Evolutionary conservation across 768 basidiomycete species (phyloP), one percentile per base, ranked within the genome.

Genomic region (Tylopilus vinaceipallidus): DNA sequence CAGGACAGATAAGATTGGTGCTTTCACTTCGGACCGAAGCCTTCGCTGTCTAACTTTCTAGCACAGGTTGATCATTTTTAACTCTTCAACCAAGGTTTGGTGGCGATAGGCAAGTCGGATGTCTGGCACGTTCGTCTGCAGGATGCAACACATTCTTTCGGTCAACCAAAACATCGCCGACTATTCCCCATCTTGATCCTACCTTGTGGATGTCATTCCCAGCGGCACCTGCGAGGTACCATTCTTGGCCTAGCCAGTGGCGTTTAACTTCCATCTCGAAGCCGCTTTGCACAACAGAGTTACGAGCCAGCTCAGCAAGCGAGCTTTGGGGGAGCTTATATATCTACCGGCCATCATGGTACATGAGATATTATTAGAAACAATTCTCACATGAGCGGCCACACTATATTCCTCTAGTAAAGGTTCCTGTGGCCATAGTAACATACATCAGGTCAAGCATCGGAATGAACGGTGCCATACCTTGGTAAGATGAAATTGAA

Each of bases 401-500:
- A 98, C 95, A 40, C 91, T 95, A 65, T 98, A 99, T 64, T 99
- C 97, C 63, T 99, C 97, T 49, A 98, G 71, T 13, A 98, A 69
- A 6, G 94, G 94, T 73, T 98, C 94, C 91, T 95, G 59, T 5
- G 44, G 27, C 42, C 9, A 23, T 30, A 37, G 27, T 10, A 48
- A 42, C 16, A 45, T 47, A 24, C 27, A 33, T 45, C 33, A n/a
- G 34, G 36, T 30, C 13, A 14, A 27, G n/a, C n/a, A n/a, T n/a
- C 39, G 2, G 9, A 6, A 19, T 23, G 36, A 14, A 36, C 1
- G 10, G n/a, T n/a, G 23, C 26, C 51, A 29, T 43, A 86, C 94
- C 78, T 97, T 97, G 26, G 97, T 98, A 71, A 98, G 97, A 72
- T 98, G 95, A 73, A 99, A 97, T 71, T 98, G 95, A 33, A 95